Percentiles rank a stretch among this genome's conserved stretches.
Evolutionary conservation across 192 early-diverging fungal species (phyloP).

Genomic region (Coemansia sp.): DNA sequence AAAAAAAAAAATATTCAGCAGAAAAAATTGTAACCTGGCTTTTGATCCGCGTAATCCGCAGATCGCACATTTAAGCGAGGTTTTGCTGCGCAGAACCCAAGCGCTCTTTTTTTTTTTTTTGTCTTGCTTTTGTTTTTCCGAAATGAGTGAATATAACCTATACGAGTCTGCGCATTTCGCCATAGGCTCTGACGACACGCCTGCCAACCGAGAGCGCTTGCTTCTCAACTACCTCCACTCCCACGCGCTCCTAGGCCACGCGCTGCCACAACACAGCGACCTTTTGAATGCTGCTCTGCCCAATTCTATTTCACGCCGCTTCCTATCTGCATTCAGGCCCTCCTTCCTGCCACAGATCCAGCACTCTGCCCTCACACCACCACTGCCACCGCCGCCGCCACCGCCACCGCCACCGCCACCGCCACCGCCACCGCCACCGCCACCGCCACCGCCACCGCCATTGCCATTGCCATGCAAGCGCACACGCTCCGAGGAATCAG

Average conservation of each 20-base stretch:
- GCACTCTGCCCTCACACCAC: background rate
- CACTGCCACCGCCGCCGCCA: background rate
- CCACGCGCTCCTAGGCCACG: background rate
- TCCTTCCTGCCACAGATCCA: background rate
- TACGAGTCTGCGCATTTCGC: background rate
- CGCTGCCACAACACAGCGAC: too few relatives aligned
- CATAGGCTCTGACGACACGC: background rate
- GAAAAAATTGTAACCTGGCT: too few relatives aligned
- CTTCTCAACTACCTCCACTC: background rate
- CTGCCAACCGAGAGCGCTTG: background rate
- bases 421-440: background rate
- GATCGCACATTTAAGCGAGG: too few relatives aligned
- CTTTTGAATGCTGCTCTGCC: too few relatives aligned
- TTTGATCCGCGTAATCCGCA: background rate
- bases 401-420: background rate
- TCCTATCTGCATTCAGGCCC: background rate
- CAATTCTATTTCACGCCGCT: background rate
- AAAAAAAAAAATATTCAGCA: too few relatives aligned
- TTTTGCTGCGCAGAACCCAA: background rate
- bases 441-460: background rate
- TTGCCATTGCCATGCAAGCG: conserved; percentile 10
- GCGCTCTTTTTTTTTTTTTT: background rate
- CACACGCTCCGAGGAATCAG: conserved; percentile 13
- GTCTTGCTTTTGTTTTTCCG: background rate
- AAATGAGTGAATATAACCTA: background rate